Evolutionary conservation across 1,284 basidiomycete species (phyloP), one percentile per base, ranked within the genome.

Genomic region (Farysia itapuensis): DNA sequence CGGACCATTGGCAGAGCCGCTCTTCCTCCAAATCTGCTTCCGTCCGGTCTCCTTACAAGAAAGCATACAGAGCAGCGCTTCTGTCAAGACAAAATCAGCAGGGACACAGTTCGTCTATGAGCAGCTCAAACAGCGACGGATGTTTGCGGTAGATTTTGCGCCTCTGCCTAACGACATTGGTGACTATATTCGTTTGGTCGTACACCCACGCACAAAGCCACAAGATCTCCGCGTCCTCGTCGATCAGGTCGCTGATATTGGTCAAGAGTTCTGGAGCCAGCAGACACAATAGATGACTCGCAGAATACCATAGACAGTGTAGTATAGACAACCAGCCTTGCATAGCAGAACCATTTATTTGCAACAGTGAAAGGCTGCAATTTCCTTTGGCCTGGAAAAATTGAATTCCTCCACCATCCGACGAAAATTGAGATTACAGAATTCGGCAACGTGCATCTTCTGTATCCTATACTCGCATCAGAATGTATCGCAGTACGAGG

Each of bases 11-110:
- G 56, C 69, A 0, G 54, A 63, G 2, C 64, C 64, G 11, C 52
- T 73, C 4, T 73, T 71, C 39, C 32, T 71, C 15, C 68, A 74
- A 37, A 67, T 74, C 43, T 73, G 71, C 39, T 70, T 73, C 49
- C 48, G 71, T 11, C 72, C 72, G 14, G 13, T 11, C 16, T n/a
- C 4, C 4, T 23, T 15, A n/a, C 2, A 25, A 18, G 19, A 14
- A 6, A 28, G 13, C 4, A 16, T 15, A 9, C 16, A 21, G 26
- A 22, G 19, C 5, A 33, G n/a, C 18, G 32, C 41, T 9, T 34
- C 54, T 14, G 36, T 58, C 3, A 35, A 39, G 40, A 38, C 31
- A 25, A 35, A 44, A n/a, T 46, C 46, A 1, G 29, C 28, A 29
- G 63, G 39, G 2, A 64, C 43, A 13, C 45, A 44, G 29, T 48